Base-by-base conservation (phyloP, 441 rosid species). In the Brassica hybrid region DNA sequence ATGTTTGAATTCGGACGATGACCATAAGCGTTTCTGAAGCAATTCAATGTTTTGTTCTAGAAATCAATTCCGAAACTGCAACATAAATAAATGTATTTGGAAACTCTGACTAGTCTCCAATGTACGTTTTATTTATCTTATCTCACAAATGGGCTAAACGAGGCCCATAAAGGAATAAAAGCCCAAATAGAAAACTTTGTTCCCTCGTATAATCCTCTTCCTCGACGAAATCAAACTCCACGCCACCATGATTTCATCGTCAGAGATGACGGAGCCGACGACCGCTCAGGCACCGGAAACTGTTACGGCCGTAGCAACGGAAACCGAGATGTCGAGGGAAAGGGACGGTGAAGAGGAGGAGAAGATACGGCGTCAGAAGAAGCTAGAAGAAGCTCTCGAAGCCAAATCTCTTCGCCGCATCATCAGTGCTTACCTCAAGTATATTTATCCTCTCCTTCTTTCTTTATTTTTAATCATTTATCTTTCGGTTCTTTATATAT, bases 331-430 rank as follows among this genome's bases (percentile, higher is more conserved):
- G 69, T 61, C 34, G 4, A 56, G 52, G 23, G 77, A 61, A 75
- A 74, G 77, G 67, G 85, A 75, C 18, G 91, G 85, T 34, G 92
- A 85, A 69, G 95, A 89, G 45, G 93, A 88, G 71, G 93, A 88
- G 72, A 92, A 79, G 32, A 86, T 84, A 57, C 84, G 70, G 18
- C 97, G 92, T 61, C 60, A 56, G 25, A 56, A 56, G 60, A 56
- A 56, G 12, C 89, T 90, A 58, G 98, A 96, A 83, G 99, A 93
- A 84, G 97, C 91, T 57, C 94, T 94, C 43, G 99, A 94, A 84
- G 92, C 91, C 85, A 85, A 94, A 84, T 96, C 99, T 72, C 99
- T 96, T 23, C 80, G 98, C 72, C 98, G 97, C 73, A 96, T 93
- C 71, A 88, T 93, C 80, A 90, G 92, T 73, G 98, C 99, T 79